Percentiles rank a stretch among this genome's conserved stretches.
Evolutionary conservation across 371 early-diverging fungal genomes (phyloP).

Genomic region (Mucor racemosus): DNA sequence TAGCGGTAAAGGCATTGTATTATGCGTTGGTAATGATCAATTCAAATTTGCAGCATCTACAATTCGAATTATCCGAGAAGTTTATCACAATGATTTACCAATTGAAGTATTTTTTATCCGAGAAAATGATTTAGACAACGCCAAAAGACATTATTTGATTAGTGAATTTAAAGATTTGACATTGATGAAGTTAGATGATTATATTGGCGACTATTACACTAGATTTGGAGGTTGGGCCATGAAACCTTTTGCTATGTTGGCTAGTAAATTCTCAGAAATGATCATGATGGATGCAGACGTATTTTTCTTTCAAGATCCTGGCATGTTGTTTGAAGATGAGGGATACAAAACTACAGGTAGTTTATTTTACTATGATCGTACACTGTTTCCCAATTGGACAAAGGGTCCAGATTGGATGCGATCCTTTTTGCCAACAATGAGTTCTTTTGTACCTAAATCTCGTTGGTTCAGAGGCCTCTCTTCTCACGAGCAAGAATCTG

Average conservation of each 20-base stretch:
- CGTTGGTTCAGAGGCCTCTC: constrained; percentile 36
- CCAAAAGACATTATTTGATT: constrained; percentile 37
- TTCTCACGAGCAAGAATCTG: constrained; percentile 64
- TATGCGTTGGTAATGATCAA: constrained; percentile 69
- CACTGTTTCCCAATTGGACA: constrained; percentile 37
- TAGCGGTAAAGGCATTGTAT: constrained; percentile 42
- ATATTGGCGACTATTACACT: constrained; percentile 42
- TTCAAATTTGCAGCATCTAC: constrained; percentile 62
- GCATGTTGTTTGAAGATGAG: constrained; percentile 44
- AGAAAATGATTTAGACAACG: constrained; percentile 51
- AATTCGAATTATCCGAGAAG: constrained; percentile 57
- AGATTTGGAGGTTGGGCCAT: constrained; percentile 58
- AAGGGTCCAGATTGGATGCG: constrained; percentile 39
- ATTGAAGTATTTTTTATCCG: constrained; percentile 71
- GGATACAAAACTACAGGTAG: constrained; percentile 53
- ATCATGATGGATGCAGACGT: constrained; percentile 73
- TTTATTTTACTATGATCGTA: constrained; percentile 64
- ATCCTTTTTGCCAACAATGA: constrained; percentile 36
- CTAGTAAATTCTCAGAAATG: constrained; percentile 59
- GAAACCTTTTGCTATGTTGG: constrained; percentile 65
- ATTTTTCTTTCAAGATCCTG: constrained; percentile 66
- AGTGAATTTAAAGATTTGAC: constrained; percentile 48
- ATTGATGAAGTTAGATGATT: constrained; percentile 42
- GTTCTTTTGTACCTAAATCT: constrained; percentile 26
- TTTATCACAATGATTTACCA: constrained; percentile 64